Base-by-base conservation (phyloP, 2,329 filamentous ascomycete species). In the Pseudogymnoascus sp. region DNA sequence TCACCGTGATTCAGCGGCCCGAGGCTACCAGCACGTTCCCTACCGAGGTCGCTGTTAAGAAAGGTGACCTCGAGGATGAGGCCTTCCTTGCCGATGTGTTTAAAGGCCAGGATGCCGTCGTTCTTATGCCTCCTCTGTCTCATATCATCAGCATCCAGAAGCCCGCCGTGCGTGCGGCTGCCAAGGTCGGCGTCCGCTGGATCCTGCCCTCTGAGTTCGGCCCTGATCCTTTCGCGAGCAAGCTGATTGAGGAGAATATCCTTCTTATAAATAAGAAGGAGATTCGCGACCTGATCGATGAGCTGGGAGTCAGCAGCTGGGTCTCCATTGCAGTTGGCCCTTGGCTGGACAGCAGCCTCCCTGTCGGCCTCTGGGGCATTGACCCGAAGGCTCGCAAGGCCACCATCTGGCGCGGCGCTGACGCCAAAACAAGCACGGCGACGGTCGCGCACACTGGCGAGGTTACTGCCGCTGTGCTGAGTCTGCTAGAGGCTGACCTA, bases 271-370 rank as follows among this genome's bases (percentile, higher is more conserved):
- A 62, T 5, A 53, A 21, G 16, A 18, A 65, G 8, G 63, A 70
- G 16, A 67, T 66, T 6, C 36, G 75, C 23, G 67, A 71, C n/a
- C 72, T 77, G 38, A 75, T 82, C 50, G 72, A 78, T 65, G 62
- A 64, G 1, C 71, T 77, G 0, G 78, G 77, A 11, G 66, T 71
- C 4, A 71, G 73, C 61, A 70, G 73, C 61, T 78, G 72, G 68
- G 70, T 82, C 56, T 67, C 71, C 0, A 66, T 82, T 4, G 68
- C 68, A 56, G 79, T 75, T 66, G 76, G 78, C 0, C 82, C 81
- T 67, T 84, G 81, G 81, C 82, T 82, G 68, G 79, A 84, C 56
- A 81, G 76, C 66, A 80, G 78, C 56, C 69, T 83, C 6, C 76
- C 71, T 1, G 70, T 71, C 1, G 53, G 67, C 31, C 71, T 73